phyloP scores from a whole-genome alignment of 805 yeast species.

The Phaffomyces thermotolerans region DNA sequence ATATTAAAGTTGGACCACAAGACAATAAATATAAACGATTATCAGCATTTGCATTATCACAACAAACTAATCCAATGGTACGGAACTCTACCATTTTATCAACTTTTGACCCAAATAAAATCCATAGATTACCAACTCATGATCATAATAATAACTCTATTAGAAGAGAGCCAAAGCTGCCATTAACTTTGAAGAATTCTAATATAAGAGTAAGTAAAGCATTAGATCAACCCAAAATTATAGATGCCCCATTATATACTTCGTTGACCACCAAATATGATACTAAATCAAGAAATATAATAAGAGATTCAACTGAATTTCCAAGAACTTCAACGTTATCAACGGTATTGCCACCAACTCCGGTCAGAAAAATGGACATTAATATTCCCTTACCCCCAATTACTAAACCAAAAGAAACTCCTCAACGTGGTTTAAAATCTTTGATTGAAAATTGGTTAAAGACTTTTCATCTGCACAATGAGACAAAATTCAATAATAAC shows the following conservation, averaged over 20 bases:
- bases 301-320: slow-evolving; percentile 28
- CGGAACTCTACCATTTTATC: slow-evolving; percentile 36
- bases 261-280: slow-evolving; percentile 16
- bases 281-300: slow-evolving; percentile 13
- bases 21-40: slow-evolving; percentile 25
- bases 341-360: slow-evolving; percentile 57
- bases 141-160: background rate
- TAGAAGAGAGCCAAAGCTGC: slow-evolving; percentile 14
- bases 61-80: slow-evolving; percentile 31
- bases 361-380: slow-evolving; percentile 53
- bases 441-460: slow-evolving; percentile 19
- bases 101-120: slow-evolving; percentile 16
- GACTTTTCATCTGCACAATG: slow-evolving; percentile 13
- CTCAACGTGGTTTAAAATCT: slow-evolving; percentile 15
- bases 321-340: slow-evolving; percentile 39
- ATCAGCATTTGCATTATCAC: slow-evolving; percentile 31
- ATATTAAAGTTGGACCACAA: slow-evolving; percentile 23
- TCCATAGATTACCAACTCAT: slow-evolving; percentile 19
- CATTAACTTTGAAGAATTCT: slow-evolving; percentile 22
- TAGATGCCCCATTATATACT: slow-evolving; percentile 13
- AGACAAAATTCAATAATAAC: slow-evolving; percentile 5
- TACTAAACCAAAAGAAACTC: slow-evolving; percentile 15
- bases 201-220: slow-evolving; percentile 14
- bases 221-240: background rate
- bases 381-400: slow-evolving; percentile 25